Percentiles rank a stretch among this genome's conserved stretches.
Evolutionary conservation across 2,329 filamentous ascomycete genomes (phyloP).

Genomic region (Basipetospora chlamydospora): DNA sequence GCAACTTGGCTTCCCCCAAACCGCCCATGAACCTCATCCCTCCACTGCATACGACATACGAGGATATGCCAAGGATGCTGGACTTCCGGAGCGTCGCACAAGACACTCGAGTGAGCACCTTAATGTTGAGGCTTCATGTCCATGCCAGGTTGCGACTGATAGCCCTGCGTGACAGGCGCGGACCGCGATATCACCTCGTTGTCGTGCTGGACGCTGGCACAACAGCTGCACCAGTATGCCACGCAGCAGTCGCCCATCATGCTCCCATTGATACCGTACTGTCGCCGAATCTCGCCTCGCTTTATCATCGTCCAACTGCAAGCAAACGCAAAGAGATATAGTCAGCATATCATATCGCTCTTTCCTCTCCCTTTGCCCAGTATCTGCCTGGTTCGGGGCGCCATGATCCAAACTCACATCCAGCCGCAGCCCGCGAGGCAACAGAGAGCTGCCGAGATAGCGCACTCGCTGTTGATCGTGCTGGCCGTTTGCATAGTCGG

Average conservation of each 20-base stretch:
- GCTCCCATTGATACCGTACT: conserved; percentile 36
- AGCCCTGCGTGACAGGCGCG: conserved; percentile 17
- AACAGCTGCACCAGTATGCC: conserved; percentile 42
- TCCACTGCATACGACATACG: too few species aligned
- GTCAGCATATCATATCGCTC: too few species aligned
- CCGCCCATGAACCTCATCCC: too few species aligned
- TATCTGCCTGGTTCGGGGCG: too few species aligned
- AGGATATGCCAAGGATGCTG: too few species aligned
- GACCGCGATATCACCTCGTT: conserved; percentile 30
- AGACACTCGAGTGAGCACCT: too few species aligned
- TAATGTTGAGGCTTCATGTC: conserved; percentile 14
- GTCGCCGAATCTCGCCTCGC: conserved; percentile 36
- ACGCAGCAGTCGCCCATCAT: conserved; percentile 33
- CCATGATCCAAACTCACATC: conserved; percentile 26
- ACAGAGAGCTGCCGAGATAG: conserved; percentile 23
- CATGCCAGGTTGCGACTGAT: conserved; percentile 24
- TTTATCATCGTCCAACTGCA: conserved; percentile 33
- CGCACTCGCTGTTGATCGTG: conserved; percentile 24
- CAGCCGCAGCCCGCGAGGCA: conserved; percentile 27
- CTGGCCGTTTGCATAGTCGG: conserved; percentile 24
- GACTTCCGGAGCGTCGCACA: too few species aligned
- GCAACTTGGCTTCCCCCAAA: too few species aligned
- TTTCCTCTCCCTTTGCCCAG: too few species aligned
- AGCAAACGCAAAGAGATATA: not conserved
- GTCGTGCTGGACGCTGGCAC: conserved; percentile 41